These are phyloP conservation scores for Rhododendron mucronatum DNA, from an alignment of 148 eudicot species.

Conservation along the genomic window DNA sequence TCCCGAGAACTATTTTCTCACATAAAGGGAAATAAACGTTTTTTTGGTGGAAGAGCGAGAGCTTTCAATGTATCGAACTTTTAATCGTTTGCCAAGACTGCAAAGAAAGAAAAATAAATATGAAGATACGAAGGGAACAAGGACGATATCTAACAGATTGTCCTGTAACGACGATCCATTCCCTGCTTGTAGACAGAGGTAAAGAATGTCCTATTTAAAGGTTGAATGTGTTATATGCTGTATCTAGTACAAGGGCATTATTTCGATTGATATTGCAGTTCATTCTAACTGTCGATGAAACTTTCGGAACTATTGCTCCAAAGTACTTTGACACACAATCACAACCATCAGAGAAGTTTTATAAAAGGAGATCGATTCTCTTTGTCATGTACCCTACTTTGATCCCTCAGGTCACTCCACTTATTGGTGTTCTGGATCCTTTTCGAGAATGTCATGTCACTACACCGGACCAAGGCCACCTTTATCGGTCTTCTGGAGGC, in stretches of 20 bases:
- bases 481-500: conserved; percentile 41
- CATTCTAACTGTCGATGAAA: background rate
- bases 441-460: conserved; percentile 43
- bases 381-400: background rate
- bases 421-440: conserved; percentile 38
- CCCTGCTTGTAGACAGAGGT: background rate
- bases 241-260: background rate
- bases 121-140: background rate
- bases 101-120: background rate
- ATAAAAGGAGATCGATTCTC: background rate
- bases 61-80: too few species aligned
- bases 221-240: background rate
- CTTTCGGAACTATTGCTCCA: background rate
- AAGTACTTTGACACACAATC: background rate
- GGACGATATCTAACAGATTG: too few species aligned
- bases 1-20: background rate
- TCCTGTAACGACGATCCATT: background rate
- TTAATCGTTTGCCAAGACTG: background rate
- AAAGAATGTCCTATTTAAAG: background rate
- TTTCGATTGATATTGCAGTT: background rate
- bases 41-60: too few species aligned
- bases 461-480: conserved; percentile 47
- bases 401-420: conserved; percentile 30
- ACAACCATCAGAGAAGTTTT: background rate
- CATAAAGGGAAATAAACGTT: background rate